Conservation (phyloP, 2,329 filamentous ascomycete species). For the Rhinocladiella similis region DNA sequence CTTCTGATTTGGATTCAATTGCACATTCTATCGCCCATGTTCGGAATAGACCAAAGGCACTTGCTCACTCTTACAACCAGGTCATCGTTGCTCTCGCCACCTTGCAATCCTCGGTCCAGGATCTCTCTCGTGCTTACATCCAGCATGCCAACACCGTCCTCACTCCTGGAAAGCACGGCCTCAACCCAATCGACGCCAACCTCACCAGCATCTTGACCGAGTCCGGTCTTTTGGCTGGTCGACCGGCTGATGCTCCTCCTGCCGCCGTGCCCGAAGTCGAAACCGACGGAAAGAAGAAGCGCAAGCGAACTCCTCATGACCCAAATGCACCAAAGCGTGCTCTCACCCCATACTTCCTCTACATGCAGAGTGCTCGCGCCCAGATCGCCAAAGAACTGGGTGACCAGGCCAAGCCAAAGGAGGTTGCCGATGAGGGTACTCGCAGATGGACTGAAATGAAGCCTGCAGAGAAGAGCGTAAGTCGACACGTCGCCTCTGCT, state of each 20-base stretch:
- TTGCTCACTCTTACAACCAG: slow-evolving; percentile 52
- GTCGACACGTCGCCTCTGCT: slow-evolving; percentile 25
- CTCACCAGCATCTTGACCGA: slow-evolving; percentile 46
- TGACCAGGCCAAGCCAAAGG: slow-evolving; percentile 74
- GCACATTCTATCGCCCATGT: slow-evolving; percentile 2
- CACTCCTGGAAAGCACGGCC: slow-evolving; percentile 55
- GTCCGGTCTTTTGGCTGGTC: slow-evolving; percentile 43
- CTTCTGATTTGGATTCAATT: slow-evolving; percentile 8
- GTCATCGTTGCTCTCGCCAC: slow-evolving; percentile 75
- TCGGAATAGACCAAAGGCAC: slow-evolving; percentile 16
- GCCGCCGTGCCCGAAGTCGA: slow-evolving; percentile 41
- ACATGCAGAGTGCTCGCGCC: slow-evolving; percentile 82
- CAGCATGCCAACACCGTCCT: slow-evolving; percentile 85
- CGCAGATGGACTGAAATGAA: slow-evolving; percentile 80
- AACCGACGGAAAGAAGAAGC: slow-evolving; percentile 73
- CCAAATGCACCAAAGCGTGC: slow-evolving; percentile 94
- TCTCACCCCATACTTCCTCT: slow-evolving; percentile 91
- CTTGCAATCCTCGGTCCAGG: slow-evolving; percentile 76
- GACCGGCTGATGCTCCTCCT: slow-evolving; percentile 32
- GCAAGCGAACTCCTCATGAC: slow-evolving; percentile 83
- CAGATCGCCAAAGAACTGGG: slow-evolving; percentile 80
- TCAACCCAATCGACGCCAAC: slow-evolving; percentile 52
- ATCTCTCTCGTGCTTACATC: slow-evolving; percentile 79
- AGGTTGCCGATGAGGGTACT: slow-evolving; percentile 84
- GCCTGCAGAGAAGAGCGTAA: slow-evolving; percentile 68